Conservation (phyloP, 2,329 filamentous ascomycete species). For the Colletotrichum aenigma region DNA sequence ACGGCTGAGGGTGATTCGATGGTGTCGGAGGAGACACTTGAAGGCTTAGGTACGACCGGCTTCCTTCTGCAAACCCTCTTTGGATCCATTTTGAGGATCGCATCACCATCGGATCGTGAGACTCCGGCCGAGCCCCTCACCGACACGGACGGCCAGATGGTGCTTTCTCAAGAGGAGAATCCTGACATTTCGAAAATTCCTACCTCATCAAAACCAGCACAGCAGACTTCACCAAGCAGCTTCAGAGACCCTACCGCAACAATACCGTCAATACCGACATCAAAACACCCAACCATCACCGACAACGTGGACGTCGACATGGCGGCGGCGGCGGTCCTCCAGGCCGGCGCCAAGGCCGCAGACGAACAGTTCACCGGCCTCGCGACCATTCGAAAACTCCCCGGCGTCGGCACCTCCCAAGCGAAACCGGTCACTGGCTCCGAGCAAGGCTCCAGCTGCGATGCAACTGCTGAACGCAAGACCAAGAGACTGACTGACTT, state of each 20-base stretch:
- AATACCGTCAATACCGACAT: not conserved
- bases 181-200: constrained; percentile 5
- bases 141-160: not conserved
- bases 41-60: constrained; percentile 89
- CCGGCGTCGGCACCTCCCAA: constrained; percentile 39
- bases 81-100: constrained; percentile 75
- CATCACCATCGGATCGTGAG: constrained; percentile 47
- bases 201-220: constrained; percentile 11
- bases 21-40: constrained; percentile 86
- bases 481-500: constrained; percentile 66
- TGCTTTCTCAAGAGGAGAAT: constrained; percentile 6
- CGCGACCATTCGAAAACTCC: constrained; percentile 2
- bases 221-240: constrained; percentile 2
- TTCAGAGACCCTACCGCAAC: not conserved
- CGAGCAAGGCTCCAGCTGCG: constrained; percentile 27
- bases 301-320: not conserved
- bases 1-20: constrained; percentile 93
- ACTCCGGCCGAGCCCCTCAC: constrained; percentile 13
- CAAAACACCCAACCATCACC: not conserved
- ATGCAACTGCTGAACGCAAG: constrained; percentile 31
- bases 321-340: constrained; percentile 15
- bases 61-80: constrained; percentile 76
- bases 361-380: constrained; percentile 9
- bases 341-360: constrained; percentile 2
- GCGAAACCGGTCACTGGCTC: constrained; percentile 21